A percentile compares a stretch with the other conserved stretches of the same genome.
Evolutionary conservation across 371 early-diverging fungal species (phyloP).

Genomic region (Mortierella polycephala): DNA sequence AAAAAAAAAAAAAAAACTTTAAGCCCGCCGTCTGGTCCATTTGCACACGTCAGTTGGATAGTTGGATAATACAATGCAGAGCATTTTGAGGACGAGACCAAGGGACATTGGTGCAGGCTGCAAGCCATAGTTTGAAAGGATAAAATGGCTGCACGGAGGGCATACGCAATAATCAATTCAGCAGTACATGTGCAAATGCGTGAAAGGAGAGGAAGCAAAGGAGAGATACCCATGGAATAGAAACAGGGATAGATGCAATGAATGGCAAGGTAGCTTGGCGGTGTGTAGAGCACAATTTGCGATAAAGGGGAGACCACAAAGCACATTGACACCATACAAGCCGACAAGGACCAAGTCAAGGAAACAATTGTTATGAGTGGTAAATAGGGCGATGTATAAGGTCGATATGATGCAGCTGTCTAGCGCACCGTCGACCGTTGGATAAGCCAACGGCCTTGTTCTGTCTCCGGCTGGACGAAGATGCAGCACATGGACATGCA

Average conservation of each 20-base stretch:
- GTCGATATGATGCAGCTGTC: too few species aligned
- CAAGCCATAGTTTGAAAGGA: constrained; percentile 5
- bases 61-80: not conserved
- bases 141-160: constrained; percentile 10
- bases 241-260: constrained; percentile 25
- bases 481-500: too few species aligned
- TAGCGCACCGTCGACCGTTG: too few species aligned
- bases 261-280: constrained; percentile 6
- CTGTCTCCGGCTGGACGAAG: too few species aligned
- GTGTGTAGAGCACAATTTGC: not conserved
- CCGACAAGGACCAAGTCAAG: not conserved
- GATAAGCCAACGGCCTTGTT: too few species aligned
- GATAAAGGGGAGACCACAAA: not conserved
- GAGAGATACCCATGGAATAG: not conserved
- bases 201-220: constrained; percentile 12
- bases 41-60: not conserved
- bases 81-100: not conserved
- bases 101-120: not conserved
- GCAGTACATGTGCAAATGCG: constrained; percentile 1
- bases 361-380: not conserved
- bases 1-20: too few species aligned
- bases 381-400: too few species aligned
- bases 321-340: not conserved
- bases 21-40: too few species aligned
- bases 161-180: constrained; percentile 5